A percentile compares a stretch with the other conserved stretches of the same genome.
Conservation (phyloP, 2,329 filamentous ascomycete species). For the Pseudogymnoascus sp. region DNA sequence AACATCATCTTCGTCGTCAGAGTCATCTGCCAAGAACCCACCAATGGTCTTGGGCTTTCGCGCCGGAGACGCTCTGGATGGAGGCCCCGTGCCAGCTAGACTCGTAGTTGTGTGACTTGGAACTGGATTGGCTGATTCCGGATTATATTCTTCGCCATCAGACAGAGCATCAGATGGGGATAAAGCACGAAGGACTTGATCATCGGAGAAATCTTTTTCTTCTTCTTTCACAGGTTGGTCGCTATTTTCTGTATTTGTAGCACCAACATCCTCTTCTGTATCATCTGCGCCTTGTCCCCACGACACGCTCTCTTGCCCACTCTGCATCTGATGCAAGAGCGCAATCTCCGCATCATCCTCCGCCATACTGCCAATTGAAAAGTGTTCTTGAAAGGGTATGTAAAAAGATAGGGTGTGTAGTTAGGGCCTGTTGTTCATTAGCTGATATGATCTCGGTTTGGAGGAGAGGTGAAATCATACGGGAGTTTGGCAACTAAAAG, state of each 20-base stretch:
- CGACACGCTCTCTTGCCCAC: constrained; percentile 28
- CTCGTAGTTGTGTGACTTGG: constrained; percentile 25
- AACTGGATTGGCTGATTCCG: constrained; percentile 21
- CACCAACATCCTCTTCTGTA: constrained; percentile 26
- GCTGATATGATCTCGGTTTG: neutral
- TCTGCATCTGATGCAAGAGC: constrained; percentile 33
- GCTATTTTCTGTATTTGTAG: constrained; percentile 33
- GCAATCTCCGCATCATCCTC: constrained; percentile 34
- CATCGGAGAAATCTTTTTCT: constrained; percentile 30
- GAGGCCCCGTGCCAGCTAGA: constrained; percentile 29
- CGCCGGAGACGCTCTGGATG: constrained; percentile 28
- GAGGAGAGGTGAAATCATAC: neutral
- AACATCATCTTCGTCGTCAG: constrained; percentile 31
- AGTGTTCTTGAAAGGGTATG: neutral
- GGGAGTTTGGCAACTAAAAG: neutral
- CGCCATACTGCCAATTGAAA: constrained; percentile 25
- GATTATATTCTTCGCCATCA: constrained; percentile 31
- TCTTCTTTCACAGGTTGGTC: constrained; percentile 31
- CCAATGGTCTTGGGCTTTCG: constrained; percentile 27
- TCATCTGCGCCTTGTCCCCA: constrained; percentile 26
- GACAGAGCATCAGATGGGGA: constrained; percentile 30
- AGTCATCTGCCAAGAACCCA: constrained; percentile 33
- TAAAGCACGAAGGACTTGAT: constrained; percentile 33
- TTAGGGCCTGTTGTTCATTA: constrained; percentile 1
- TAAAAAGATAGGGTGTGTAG: neutral